Evolutionary conservation across 257 asterid species (phyloP).

Genomic region (Cynanchum wilfordii): DNA sequence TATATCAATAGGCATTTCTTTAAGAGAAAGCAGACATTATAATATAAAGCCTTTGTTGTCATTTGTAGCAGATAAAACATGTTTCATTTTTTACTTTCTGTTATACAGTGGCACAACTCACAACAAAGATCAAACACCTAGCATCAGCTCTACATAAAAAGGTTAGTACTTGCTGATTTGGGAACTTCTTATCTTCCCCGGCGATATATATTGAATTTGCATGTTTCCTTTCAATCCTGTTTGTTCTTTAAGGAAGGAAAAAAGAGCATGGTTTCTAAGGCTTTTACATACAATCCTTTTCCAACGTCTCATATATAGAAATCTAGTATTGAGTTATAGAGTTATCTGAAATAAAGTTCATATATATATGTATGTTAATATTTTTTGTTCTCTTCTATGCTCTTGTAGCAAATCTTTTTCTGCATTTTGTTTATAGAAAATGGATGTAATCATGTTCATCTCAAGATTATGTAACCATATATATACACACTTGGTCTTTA

Average conservation of each 20-base stretch:
- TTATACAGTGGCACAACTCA: constrained; percentile 73
- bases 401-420: neutral
- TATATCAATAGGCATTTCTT: neutral
- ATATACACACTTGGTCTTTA: neutral
- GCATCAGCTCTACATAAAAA: constrained; percentile 56
- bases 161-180: constrained; percentile 31
- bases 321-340: neutral
- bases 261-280: neutral
- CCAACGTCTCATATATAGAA: neutral
- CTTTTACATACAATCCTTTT: neutral
- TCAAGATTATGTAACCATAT: too few relatives aligned
- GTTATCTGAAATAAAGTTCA: neutral
- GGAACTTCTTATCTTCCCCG: neutral
- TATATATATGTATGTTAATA: too few relatives aligned
- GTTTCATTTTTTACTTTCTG: constrained; percentile 13
- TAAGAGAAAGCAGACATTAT: neutral
- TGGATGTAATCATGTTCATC: too few relatives aligned
- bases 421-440: too few relatives aligned
- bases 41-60: neutral
- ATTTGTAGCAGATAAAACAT: neutral
- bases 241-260: too few relatives aligned
- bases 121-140: constrained; percentile 77
- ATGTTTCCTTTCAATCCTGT: neutral
- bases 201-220: neutral
- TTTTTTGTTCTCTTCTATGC: neutral